Conservation (phyloP, 2,329 filamentous ascomycete genomes). For the Elsinoe perseae region DNA sequence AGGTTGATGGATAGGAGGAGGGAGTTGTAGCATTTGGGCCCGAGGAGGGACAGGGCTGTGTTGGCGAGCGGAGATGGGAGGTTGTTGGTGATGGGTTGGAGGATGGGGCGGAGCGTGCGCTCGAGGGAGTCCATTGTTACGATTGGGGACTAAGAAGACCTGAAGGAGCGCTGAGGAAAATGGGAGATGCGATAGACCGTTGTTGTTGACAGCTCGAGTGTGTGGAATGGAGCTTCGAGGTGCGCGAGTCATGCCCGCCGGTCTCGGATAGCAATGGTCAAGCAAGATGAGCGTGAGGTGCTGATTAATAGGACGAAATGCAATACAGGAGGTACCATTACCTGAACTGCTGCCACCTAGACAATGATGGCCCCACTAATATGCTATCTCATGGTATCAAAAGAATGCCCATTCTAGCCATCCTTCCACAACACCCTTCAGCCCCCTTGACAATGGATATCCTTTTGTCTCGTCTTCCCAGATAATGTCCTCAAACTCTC, state of each 20-base stretch:
- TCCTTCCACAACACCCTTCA: constrained; percentile 72
- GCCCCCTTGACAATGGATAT: constrained; percentile 37
- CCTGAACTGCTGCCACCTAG: neutral
- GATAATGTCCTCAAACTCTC: constrained; percentile 72
- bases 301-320: neutral
- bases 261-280: neutral
- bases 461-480: constrained; percentile 52
- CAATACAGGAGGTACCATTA: neutral
- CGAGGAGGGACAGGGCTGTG: constrained; percentile 70
- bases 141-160: neutral
- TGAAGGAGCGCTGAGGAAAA: neutral
- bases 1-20: constrained; percentile 80
- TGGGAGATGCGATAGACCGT: neutral
- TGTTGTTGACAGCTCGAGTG: constrained; percentile 13
- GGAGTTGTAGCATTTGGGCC: constrained; percentile 70
- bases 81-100: constrained; percentile 40
- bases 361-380: neutral
- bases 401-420: constrained; percentile 77
- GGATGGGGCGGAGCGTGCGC: constrained; percentile 34
- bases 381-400: constrained; percentile 29
- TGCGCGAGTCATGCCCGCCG: constrained; percentile 6
- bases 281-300: neutral
- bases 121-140: constrained; percentile 40
- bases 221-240: neutral
- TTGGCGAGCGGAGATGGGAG: constrained; percentile 64